A percentile compares a stretch with the other conserved stretches of the same genome.
Conservation (phyloP, 2,329 filamentous ascomycete genomes). For the Apiospora hydei region DNA sequence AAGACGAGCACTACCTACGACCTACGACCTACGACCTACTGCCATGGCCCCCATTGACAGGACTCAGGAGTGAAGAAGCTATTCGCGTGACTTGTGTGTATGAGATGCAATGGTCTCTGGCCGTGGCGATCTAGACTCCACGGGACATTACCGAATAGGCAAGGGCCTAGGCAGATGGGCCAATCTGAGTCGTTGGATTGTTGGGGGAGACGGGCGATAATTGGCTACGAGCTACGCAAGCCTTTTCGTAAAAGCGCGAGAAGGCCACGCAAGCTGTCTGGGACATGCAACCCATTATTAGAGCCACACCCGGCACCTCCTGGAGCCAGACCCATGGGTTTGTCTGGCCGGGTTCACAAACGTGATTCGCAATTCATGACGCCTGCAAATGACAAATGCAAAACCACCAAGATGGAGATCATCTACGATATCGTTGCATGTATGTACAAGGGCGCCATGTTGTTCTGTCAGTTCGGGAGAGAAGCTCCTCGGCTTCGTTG, state of each 20-base stretch:
- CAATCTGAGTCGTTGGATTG: constrained; percentile 20
- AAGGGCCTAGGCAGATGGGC: constrained; percentile 10
- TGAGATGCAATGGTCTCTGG: background rate
- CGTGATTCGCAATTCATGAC: constrained; percentile 19
- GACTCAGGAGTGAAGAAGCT: constrained; percentile 12
- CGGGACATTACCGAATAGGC: constrained; percentile 9
- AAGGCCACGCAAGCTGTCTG: constrained; percentile 21
- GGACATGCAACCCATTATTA: constrained; percentile 18
- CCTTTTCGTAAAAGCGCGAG: constrained; percentile 9
- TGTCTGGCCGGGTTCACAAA: constrained; percentile 1
- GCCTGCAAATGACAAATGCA: constrained; percentile 7
- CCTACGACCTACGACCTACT: too few species aligned
- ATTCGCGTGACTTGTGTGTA: background rate
- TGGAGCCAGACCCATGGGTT: background rate
- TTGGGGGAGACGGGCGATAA: constrained; percentile 12
- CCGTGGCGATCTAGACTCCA: background rate
- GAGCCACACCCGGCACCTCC: background rate
- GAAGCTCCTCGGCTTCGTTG: background rate
- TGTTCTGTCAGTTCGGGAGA: background rate
- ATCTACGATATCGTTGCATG: constrained; percentile 9
- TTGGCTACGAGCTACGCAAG: constrained; percentile 12
- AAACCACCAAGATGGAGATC: constrained; percentile 13
- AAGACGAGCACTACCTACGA: too few species aligned
- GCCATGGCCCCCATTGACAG: background rate
- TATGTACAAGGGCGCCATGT: background rate